These are phyloP conservation scores for Heimioporus sp. DNA, from an alignment of 768 basidiomycete genomes.

Conservation along the genomic window DNA sequence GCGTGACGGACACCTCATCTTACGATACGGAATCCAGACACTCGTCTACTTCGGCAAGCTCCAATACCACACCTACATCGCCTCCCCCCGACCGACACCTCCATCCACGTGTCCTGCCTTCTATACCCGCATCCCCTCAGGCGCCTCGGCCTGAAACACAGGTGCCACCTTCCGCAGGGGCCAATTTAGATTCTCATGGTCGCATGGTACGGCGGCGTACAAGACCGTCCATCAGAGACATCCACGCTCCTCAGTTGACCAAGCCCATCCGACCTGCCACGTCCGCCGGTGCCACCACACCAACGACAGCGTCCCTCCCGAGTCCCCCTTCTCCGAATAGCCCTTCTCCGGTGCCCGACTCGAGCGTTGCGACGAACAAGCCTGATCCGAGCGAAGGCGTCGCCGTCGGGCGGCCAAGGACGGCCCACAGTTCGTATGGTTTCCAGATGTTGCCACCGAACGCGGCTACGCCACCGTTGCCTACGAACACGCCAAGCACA, in stretches of 20 bases:
- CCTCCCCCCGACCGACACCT: slow-evolving; percentile 8
- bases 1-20: background rate
- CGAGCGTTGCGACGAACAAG: background rate
- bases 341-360: background rate
- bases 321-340: background rate
- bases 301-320: slow-evolving; percentile 3
- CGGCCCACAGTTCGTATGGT: slow-evolving; percentile 24
- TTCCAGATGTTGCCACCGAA: slow-evolving; percentile 12
- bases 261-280: slow-evolving; percentile 39
- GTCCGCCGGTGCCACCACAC: slow-evolving; percentile 30
- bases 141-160: slow-evolving; percentile 13
- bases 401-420: slow-evolving; percentile 19
- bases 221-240: slow-evolving; percentile 1
- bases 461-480: slow-evolving; percentile 15
- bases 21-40: slow-evolving; percentile 20
- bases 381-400: slow-evolving; percentile 2
- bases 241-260: slow-evolving; percentile 3
- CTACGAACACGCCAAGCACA: slow-evolving; percentile 18
- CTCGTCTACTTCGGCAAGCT: slow-evolving; percentile 19
- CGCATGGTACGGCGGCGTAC: slow-evolving; percentile 14
- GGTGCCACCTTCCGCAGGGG: slow-evolving; percentile 16
- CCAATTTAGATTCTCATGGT: slow-evolving; percentile 18
- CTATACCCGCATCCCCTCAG: slow-evolving; percentile 31
- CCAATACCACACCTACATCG: slow-evolving; percentile 7
- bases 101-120: slow-evolving; percentile 18